Evolutionary conservation across 2,329 filamentous ascomycete genomes (phyloP).

Genomic region (Phoma sp.): DNA sequence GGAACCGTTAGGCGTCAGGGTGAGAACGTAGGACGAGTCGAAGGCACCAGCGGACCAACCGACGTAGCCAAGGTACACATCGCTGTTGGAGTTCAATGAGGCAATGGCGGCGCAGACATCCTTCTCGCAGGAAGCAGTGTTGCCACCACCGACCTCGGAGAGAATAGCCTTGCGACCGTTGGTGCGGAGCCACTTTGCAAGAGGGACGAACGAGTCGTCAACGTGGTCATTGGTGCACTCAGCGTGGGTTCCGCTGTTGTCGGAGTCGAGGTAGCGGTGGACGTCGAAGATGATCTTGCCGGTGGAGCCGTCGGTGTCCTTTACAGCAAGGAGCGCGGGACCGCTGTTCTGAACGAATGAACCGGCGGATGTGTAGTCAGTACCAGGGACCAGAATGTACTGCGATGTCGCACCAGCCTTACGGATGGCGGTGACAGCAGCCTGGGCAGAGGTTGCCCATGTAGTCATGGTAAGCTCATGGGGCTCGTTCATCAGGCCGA

Average conservation of each 20-base stretch:
- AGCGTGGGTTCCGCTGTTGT: slow-evolving; percentile 47
- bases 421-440: slow-evolving; percentile 69
- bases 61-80: slow-evolving; percentile 41
- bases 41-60: slow-evolving; percentile 42
- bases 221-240: slow-evolving; percentile 38
- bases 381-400: slow-evolving; percentile 69
- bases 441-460: slow-evolving; percentile 68
- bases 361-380: slow-evolving; percentile 57
- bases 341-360: slow-evolving; percentile 39
- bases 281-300: slow-evolving; percentile 58
- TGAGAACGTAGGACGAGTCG: slow-evolving; percentile 31
- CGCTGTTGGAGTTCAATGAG: slow-evolving; percentile 25
- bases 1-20: slow-evolving; percentile 27
- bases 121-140: slow-evolving; percentile 42
- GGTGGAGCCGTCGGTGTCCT: slow-evolving; percentile 64
- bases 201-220: slow-evolving; percentile 41
- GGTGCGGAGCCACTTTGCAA: slow-evolving; percentile 45
- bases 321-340: slow-evolving; percentile 59
- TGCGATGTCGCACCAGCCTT: slow-evolving; percentile 66
- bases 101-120: slow-evolving; percentile 36
- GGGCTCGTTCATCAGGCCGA: slow-evolving; percentile 73
- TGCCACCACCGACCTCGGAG: slow-evolving; percentile 52
- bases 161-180: slow-evolving; percentile 49
- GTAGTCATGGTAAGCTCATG: slow-evolving; percentile 61
- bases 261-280: slow-evolving; percentile 51